phyloP scores from a whole-genome alignment of 1,284 basidiomycete species.

The Mycosarcoma mackinlayi region DNA sequence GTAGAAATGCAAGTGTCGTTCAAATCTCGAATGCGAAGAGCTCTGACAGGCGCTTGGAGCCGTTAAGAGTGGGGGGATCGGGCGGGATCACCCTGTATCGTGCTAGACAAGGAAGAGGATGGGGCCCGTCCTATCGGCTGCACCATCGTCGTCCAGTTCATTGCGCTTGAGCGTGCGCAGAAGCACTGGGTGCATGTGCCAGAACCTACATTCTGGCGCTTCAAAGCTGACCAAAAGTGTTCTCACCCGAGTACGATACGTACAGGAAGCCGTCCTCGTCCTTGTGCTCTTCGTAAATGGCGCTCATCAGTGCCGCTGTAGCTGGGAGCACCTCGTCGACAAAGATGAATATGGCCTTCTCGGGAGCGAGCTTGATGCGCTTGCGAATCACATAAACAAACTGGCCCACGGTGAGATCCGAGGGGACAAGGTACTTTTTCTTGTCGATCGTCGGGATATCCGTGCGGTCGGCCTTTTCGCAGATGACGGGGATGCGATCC shows the following conservation, averaged over 20 bases:
- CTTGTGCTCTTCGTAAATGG: conserved; percentile 96
- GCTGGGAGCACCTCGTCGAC: conserved; percentile 94
- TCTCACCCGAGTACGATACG: conserved; percentile 66
- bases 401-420: conserved; percentile 92
- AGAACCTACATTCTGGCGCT: neutral
- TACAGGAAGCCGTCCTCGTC: conserved; percentile 67
- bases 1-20: no score
- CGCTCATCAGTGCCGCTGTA: conserved; percentile 97
- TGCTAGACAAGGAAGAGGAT: no score
- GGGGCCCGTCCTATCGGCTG: no score
- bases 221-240: conserved; percentile 52
- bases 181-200: no score
- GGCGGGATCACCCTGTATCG: no score
- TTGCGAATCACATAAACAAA: conserved; percentile 99
- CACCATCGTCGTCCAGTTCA: no score
- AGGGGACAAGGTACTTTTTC: conserved; percentile 99
- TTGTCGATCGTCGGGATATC: conserved; percentile 99
- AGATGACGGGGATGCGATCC: conserved; percentile 98
- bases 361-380: conserved; percentile 98
- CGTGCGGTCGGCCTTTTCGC: conserved; percentile 98
- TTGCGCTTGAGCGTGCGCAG: no score
- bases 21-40: no score
- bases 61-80: no score
- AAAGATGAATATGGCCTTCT: conserved; percentile 79
- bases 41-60: no score